These are phyloP conservation scores for Trypanosoma cruzi DNA, from an alignment of 208 protist genomes.

Conservation along the genomic window DNA sequence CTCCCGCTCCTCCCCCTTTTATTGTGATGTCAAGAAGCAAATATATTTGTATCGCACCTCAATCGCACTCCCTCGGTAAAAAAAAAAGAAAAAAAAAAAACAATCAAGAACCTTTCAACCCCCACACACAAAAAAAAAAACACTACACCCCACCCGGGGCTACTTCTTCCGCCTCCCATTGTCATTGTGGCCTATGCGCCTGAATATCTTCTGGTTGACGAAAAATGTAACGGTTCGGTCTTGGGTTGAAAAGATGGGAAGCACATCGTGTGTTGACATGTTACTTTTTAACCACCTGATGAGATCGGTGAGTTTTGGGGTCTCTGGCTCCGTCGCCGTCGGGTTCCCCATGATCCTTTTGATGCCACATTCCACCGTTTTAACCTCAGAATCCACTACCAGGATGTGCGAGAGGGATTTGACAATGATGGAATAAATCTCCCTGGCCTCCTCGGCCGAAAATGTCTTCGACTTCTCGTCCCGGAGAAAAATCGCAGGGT, in stretches of 20 bases:
- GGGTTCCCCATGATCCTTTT: conserved; percentile 24
- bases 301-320: conserved; percentile 25
- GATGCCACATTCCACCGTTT: conserved; percentile 40
- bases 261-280: conserved; percentile 29
- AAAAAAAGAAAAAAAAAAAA: too few relatives aligned
- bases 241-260: conserved; percentile 49
- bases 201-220: conserved; percentile 44
- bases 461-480: conserved; percentile 8
- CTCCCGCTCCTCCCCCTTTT: too few relatives aligned
- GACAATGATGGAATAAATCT: conserved; percentile 37
- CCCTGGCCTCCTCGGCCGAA: conserved; percentile 32
- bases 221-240: conserved; percentile 45
- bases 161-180: conserved; percentile 23
- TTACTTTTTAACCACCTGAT: conserved; percentile 46
- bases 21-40: too few relatives aligned
- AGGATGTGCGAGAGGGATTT: conserved; percentile 34
- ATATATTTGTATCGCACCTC: too few relatives aligned
- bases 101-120: not conserved
- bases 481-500: conserved; percentile 22
- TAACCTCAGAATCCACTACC: conserved; percentile 32
- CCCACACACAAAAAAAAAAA: too few relatives aligned
- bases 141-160: not conserved
- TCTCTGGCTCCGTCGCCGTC: not conserved
- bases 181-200: conserved; percentile 6
- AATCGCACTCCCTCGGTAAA: too few relatives aligned